Conservation (phyloP, 2,329 filamentous ascomycete species). For the Neonectria punicea region DNA sequence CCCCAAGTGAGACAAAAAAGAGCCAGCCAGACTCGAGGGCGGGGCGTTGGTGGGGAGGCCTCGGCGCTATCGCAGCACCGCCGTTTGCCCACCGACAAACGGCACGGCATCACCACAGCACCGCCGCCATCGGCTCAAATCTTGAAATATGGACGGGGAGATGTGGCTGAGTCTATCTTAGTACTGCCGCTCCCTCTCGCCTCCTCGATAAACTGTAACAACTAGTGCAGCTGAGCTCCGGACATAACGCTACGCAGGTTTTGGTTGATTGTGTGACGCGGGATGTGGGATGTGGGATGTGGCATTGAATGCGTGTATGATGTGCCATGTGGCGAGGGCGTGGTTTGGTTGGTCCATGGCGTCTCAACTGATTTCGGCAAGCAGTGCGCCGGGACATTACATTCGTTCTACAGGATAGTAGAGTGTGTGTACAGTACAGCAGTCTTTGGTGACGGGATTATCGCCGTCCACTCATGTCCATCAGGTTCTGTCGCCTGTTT, state of each 20-base stretch:
- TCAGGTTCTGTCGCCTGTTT: background rate
- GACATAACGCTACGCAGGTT: background rate
- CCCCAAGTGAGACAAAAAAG: background rate
- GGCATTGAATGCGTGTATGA: background rate
- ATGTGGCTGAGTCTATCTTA: background rate
- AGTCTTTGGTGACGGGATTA: background rate
- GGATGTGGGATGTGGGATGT: background rate
- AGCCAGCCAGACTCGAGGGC: background rate
- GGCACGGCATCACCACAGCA: background rate
- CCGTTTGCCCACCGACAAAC: background rate
- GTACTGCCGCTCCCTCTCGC: background rate
- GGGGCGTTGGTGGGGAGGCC: background rate
- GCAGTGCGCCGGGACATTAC: background rate
- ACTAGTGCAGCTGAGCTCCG: background rate
- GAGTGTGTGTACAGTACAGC: too few relatives aligned
- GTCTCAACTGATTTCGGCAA: background rate
- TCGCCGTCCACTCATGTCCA: background rate
- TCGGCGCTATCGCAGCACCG: background rate
- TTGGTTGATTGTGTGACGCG: background rate
- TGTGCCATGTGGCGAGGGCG: background rate
- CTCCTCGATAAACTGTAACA: background rate
- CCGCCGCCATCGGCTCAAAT: background rate
- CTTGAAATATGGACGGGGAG: background rate
- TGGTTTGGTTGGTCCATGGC: background rate
- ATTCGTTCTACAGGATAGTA: background rate